Base-by-base conservation (phyloP, 257 asterid genomes). In the Mentha longifolia region DNA sequence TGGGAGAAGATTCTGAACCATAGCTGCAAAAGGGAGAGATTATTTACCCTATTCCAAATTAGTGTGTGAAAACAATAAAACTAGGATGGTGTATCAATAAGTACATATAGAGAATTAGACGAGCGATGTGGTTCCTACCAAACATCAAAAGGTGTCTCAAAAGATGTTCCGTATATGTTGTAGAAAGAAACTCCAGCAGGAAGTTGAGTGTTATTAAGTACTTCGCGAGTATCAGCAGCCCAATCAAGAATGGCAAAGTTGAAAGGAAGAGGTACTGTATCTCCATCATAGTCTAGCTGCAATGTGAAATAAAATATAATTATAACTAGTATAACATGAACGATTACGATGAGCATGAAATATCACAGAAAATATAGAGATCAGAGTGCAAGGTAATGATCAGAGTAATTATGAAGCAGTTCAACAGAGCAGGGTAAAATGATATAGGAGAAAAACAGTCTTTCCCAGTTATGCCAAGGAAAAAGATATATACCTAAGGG, bases 81-180 rank as follows among this genome's bases (percentile, higher is more conserved):
- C 49, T 9, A 43, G 5, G 3, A 43, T 51, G 59, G 13, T 15
- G 33, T 8, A 39, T 17, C 11, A 9, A 31, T 15, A 7, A 33
- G 17, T 35, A 61, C 50, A 57, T 33, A 74, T 42, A 30, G 67
- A 37, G 57, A 69, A 6, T 19, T 43, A 30, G 67, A 59, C 25
- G n/a, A 65, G 67, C 39, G 33, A 52, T 61, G 55, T 56, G 78
- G 47, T 25, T 57, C 94, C 6, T 78, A 92, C 97, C 98, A 83
- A 78, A 90, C 95, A 77, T 92, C 98, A 35, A 88, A 85, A 56
- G 98, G 97, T 0, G 96, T 92, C 70, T 88, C 98, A 41, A 66
- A 74, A 43, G 90, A 82, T 77, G 90, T 92, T 75, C 98, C 98
- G 6, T 86, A 90, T 73, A 92, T 87, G 91, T 81, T 92, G 80